Percentiles rank a stretch among this genome's conserved stretches.
Evolutionary conservation across 2,329 filamentous ascomycete genomes (phyloP).

Genomic region (Lasiodiplodia sp.): DNA sequence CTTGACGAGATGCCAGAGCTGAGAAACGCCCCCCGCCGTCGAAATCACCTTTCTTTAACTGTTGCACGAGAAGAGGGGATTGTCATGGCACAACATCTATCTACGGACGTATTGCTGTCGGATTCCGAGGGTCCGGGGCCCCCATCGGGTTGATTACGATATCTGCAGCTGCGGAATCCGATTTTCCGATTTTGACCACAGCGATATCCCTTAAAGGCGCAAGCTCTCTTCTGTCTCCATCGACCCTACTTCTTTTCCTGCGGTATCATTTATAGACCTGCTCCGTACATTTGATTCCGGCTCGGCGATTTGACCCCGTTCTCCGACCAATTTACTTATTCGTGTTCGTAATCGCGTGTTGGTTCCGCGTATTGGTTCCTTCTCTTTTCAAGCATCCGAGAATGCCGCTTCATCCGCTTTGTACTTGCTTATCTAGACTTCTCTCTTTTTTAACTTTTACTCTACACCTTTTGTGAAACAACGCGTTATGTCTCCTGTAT

Average conservation of each 20-base stretch:
- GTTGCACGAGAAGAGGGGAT: neutral
- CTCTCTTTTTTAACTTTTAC: neutral
- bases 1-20: neutral
- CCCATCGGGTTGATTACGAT: neutral
- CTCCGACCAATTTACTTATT: neutral
- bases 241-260: no score
- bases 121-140: no score
- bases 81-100: neutral
- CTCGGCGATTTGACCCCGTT: neutral
- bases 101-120: no score
- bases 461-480: neutral
- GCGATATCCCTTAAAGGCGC: neutral
- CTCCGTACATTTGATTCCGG: no score
- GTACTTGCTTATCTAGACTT: neutral
- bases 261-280: no score
- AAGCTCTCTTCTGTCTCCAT: neutral
- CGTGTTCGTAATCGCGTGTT: slow-evolving; percentile 16
- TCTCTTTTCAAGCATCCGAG: neutral
- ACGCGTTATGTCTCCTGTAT: neutral
- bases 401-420: no score
- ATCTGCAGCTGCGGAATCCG: neutral
- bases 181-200: neutral
- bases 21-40: neutral
- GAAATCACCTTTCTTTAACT: neutral
- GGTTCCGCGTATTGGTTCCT: neutral